A percentile compares a stretch with the other conserved stretches of the same genome.
phyloP scores from a whole-genome alignment of 768 basidiomycete species.

The Candolleomyces eurysporus region DNA sequence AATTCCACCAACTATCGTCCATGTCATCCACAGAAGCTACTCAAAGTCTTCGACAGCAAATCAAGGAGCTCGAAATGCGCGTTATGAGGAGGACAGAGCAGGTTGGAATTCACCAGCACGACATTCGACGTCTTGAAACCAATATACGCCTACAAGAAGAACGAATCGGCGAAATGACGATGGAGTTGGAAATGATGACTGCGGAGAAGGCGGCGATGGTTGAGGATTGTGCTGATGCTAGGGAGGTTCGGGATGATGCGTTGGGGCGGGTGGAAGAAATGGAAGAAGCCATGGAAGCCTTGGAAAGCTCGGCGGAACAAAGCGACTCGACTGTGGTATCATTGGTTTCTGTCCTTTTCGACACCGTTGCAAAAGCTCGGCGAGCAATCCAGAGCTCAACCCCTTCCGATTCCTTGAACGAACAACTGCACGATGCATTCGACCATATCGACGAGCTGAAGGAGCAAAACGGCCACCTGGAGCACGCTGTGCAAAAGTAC shows the following conservation, averaged over 20 bases:
- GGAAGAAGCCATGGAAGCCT: conserved; percentile 57
- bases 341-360: conserved; percentile 37
- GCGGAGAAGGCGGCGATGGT: conserved; percentile 79
- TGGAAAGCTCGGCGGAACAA: conserved; percentile 27
- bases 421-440: neutral
- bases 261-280: conserved; percentile 52
- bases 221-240: conserved; percentile 77
- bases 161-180: conserved; percentile 63
- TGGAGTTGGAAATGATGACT: conserved; percentile 62
- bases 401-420: neutral
- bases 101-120: conserved; percentile 77
- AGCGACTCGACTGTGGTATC: conserved; percentile 33
- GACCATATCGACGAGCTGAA: conserved; percentile 3
- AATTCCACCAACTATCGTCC: conserved; percentile 62
- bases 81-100: conserved; percentile 68
- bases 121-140: conserved; percentile 72
- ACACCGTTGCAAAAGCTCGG: conserved; percentile 28
- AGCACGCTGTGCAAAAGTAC: neutral
- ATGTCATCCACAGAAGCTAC: conserved; percentile 60
- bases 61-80: conserved; percentile 66
- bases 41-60: conserved; percentile 56
- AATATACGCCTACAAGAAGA: conserved; percentile 77
- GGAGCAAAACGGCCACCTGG: conserved; percentile 2
- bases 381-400: conserved; percentile 12
- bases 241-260: conserved; percentile 70